A percentile compares a stretch with the other conserved stretches of the same genome.
These are phyloP conservation scores for Hymenoscyphus albidus DNA, from an alignment of 2,329 filamentous ascomycete genomes.

Conservation along the genomic window DNA sequence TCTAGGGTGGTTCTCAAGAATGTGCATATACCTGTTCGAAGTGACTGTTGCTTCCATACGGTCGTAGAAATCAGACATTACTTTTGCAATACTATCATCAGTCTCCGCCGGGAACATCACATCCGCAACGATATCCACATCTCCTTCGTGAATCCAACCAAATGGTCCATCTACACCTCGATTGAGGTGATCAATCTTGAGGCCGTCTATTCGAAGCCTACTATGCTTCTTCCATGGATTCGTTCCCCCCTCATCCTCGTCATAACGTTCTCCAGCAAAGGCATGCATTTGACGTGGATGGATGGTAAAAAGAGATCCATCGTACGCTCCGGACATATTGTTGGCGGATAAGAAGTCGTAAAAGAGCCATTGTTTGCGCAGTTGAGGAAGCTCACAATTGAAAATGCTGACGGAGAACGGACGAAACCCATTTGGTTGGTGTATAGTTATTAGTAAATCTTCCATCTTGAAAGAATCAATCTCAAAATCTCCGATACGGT, in stretches of 20 bases:
- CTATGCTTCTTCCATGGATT: conserved; percentile 94
- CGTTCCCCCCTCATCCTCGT: conserved; percentile 51
- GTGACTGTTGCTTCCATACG: conserved; percentile 90
- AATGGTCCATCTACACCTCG: conserved; percentile 89
- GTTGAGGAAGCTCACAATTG: conserved; percentile 86
- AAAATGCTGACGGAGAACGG: conserved; percentile 95
- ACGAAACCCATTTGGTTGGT: conserved; percentile 87
- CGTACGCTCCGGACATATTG: conserved; percentile 92
- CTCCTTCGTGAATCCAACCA: conserved; percentile 96
- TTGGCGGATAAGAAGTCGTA: conserved; percentile 96
- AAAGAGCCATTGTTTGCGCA: conserved; percentile 95
- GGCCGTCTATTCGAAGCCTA: conserved; percentile 82
- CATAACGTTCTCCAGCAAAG: conserved; percentile 60
- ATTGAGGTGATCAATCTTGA: conserved; percentile 95
- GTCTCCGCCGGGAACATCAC: conserved; percentile 89
- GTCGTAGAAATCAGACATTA: conserved; percentile 96
- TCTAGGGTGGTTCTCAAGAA: conserved; percentile 49
- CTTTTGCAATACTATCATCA: conserved; percentile 85
- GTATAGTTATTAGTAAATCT: conserved; percentile 84
- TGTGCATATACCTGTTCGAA: conserved; percentile 62
- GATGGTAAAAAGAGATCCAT: conserved; percentile 94
- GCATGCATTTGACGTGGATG: conserved; percentile 89
- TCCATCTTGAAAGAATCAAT: conserved; percentile 96
- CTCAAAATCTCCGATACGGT: conserved; percentile 91
- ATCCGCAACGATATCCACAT: conserved; percentile 93